phyloP scores from a whole-genome alignment of 1,284 basidiomycete species.

The Naganishia albida region DNA sequence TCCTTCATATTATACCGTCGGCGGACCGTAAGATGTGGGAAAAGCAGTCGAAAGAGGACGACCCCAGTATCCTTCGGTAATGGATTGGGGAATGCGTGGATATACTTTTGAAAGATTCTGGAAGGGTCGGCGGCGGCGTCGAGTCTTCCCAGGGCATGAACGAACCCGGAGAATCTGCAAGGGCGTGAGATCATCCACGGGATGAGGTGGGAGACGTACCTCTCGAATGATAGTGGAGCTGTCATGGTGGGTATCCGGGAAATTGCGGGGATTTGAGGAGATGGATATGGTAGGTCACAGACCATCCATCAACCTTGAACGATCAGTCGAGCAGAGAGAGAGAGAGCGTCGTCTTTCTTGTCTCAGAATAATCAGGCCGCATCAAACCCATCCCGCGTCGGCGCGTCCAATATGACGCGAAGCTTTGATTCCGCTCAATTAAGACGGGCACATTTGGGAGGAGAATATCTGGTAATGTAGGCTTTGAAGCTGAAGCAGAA shows the following conservation, averaged over 20 bases:
- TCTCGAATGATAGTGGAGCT: slow-evolving; percentile 39
- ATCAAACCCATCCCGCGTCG: neutral
- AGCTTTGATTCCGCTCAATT: slow-evolving; percentile 4
- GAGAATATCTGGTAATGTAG: too few species aligned
- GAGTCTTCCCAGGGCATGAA: slow-evolving; percentile 45
- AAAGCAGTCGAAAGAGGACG: slow-evolving; percentile 68
- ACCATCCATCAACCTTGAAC: neutral
- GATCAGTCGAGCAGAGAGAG: neutral
- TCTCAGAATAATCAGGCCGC: slow-evolving; percentile 14
- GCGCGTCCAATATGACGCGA: neutral
- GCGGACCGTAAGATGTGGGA: slow-evolving; percentile 71
- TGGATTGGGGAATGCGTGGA: slow-evolving; percentile 40
- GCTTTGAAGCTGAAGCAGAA: too few species aligned
- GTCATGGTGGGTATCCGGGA: neutral
- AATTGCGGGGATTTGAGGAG: neutral
- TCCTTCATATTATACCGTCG: slow-evolving; percentile 76
- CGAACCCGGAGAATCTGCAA: slow-evolving; percentile 43
- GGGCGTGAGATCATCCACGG: neutral
- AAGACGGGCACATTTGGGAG: too few species aligned
- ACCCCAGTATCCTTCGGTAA: slow-evolving; percentile 42
- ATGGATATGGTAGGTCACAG: neutral
- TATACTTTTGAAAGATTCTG: slow-evolving; percentile 47
- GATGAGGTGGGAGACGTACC: slow-evolving; percentile 33
- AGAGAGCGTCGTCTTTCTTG: neutral
- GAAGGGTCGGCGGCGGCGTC: slow-evolving; percentile 35